Base-by-base conservation (phyloP, 805 yeast genomes). In the Yamadazyma kitorensis region DNA sequence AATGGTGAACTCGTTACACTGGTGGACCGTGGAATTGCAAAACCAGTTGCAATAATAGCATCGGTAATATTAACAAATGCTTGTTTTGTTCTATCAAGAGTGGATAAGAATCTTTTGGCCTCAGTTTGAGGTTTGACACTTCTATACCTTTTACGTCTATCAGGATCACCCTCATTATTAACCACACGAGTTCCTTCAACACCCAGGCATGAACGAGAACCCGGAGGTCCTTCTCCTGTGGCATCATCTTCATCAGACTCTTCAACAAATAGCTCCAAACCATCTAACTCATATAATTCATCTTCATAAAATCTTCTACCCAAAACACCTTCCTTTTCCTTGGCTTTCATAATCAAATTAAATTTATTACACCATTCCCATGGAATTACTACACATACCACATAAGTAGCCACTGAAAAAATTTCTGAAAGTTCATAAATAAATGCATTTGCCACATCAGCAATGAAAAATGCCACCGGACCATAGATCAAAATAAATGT, bases 301-400 rank as follows among this genome's bases (percentile, higher is more conserved):
- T 82, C 89, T 43, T 82, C 91, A 51, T 76, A 82, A 27, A 83
- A 74, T 12, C 79, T 78, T 40, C 94, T 63, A 1, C 95, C 95
- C 24, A 86, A 54, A 4, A 85, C 74, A 6, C 91, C 86, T 39
- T 78, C 80, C 27, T 78, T 76, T 47, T 84, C 89, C 34, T 72
- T 70, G 11, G 61, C 62, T 42, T 76, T 74, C 58, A 78, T 79
- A 25, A 81, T 55, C 9, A 72, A 64, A 32, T 73, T 72, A 36
- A 81, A 68, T 42, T 83, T 68, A 49, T 82, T 84, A 41, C 83
- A 72, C 91, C 94, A 86, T 55, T 85, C 94, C 93, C 94, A 84
- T 1, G 85, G 85, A 8, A 82, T 70, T 5, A 82, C 82, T 19
- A 86, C 82, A 22, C 86, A 74, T 14, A 82, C 66, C 6, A 83